Base-by-base conservation (phyloP, 768 basidiomycete species). In the Tylopilus sp. region DNA sequence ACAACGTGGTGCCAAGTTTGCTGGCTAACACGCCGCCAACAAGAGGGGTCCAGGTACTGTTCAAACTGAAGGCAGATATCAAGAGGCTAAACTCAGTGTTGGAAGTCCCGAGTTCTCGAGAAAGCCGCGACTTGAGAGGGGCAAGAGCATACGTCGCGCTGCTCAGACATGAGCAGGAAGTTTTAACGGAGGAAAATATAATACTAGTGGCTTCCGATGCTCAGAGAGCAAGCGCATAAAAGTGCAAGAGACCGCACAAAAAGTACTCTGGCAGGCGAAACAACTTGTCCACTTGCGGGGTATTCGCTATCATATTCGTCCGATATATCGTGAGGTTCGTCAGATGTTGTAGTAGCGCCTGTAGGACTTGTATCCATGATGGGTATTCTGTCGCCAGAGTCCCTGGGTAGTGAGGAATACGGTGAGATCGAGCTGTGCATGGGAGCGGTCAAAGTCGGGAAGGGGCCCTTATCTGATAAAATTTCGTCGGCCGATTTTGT, bases 61-160 rank as follows among this genome's bases (percentile, higher is more conserved):
- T 90, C 31, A 93, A 68, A 51, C 82, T 86, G 61, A 83, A 84
- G 0, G 88, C 85, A 10, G 89, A 84, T 41, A 94, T 79, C 33
- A 93, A 72, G 36, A 91, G 74, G 40, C 85, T 82, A 68, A 87
- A 91, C 61, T 91, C 84, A 0, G 85, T 81, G 62, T 91, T 86
- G 21, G 85, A 79, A 1, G 86, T 86, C 41, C 85, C 83, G 43
- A 90, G 74, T 60, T 91, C 87, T 39, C 81, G 75, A 5, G 78
- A 73, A 7, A 88, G 70, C 18, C 81, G 74, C 39, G 81, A 85
- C 69, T 92, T 91, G 51, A 92, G 71, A 10, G 90, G 91, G 0
- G 86, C 88, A 3, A 94, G 77, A 6, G 87, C 80, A 60, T 91
- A 85, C 3, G 79, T 77, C 15, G 83, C 85, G 63, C 87, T 91